Evolutionary conservation across 768 basidiomycete species (phyloP), one percentile per base, ranked within the genome.

Genomic region (Tricholoma furcatifolium): DNA sequence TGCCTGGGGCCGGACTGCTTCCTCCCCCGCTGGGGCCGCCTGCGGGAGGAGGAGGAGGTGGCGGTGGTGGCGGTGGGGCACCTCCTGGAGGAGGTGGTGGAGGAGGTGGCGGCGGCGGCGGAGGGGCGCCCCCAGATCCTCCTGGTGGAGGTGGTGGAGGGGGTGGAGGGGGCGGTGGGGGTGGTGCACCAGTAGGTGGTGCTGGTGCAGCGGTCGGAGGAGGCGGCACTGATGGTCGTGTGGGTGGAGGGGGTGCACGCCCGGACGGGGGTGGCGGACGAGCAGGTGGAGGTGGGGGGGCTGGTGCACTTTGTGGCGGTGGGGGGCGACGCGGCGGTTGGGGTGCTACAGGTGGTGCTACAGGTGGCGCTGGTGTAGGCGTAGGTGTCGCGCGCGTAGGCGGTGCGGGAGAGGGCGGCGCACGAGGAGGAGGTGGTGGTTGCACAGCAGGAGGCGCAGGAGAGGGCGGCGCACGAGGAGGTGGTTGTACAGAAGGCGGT

Each of bases 1-100:
- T 58, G 6, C 59, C 61, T 10, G 70, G 62, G 12, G 67, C 34
- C 2, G 27, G 60, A 1, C 69, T 50, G 7, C 71, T n/a, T 49
- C 48, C 61, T 32, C 10, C 51, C 62, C 12, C 27, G 7, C 27
- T 7, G 7, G n/a, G 2, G 17, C 60, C 59, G 7, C 60, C 62
- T 14, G 62, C 64, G 20, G 60, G 20, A 5, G 65, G 56, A 5
- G 75, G 61, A 2, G 76, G 70, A 0, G 80, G 71, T 0, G 75
- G 77, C 3, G 81, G 75, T 0, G 76, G 72, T 0, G 77, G 73
- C 0, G 70, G 67, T 0, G 66, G 64, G 0, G 58, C 57, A 1
- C 54, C 65, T 1, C 70, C 73, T 10, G 61, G 62, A 7, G 53
- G 45, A 4, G 67, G 57, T 5, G 70, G 65, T 1, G 79, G 73